phyloP scores from a whole-genome alignment of 169 alveolate genomes.

The Besnoitia besnoiti region DNA sequence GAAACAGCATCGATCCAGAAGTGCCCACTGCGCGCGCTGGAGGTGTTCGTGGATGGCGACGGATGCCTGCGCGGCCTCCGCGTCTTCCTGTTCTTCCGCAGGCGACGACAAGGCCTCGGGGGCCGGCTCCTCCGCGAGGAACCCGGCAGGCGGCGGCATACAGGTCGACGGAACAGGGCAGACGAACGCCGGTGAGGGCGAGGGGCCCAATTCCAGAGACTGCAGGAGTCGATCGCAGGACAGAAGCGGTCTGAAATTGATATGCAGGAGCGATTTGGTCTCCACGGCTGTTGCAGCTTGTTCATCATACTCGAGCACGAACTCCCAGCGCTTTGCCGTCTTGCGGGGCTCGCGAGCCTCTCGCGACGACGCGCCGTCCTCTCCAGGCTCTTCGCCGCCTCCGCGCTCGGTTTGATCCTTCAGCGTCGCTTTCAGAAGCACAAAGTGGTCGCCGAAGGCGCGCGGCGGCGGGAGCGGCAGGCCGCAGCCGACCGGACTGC shows the following conservation, averaged over 20 bases:
- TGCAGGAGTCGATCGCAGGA: not conserved
- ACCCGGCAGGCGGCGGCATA: conserved; percentile 32
- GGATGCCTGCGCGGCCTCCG: not conserved
- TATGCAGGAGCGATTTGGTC: conserved; percentile 26
- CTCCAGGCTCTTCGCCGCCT: conserved; percentile 1
- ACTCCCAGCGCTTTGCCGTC: not conserved
- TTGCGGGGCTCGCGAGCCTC: not conserved
- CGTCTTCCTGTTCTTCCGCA: not conserved
- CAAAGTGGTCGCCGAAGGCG: conserved; percentile 49
- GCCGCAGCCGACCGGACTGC: not conserved
- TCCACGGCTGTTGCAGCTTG: conserved; percentile 13
- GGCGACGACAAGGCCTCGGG: not conserved
- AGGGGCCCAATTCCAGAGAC: not conserved
- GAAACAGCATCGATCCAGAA: conserved; percentile 38
- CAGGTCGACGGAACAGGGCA: conserved; percentile 38
- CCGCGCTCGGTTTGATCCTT: not conserved
- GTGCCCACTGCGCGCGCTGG: conserved; percentile 54
- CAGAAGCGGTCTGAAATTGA: conserved; percentile 29
- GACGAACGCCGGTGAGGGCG: not conserved
- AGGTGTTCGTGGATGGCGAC: conserved; percentile 22
- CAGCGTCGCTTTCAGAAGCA: not conserved
- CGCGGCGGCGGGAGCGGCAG: conserved; percentile 53
- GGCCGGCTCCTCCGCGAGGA: not conserved
- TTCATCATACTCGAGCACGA: conserved; percentile 2
- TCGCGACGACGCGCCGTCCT: not conserved